These are phyloP conservation scores for Craspedostauros australis DNA, from an alignment of 108 stramenopile genomes.

Conservation along the genomic window DNA sequence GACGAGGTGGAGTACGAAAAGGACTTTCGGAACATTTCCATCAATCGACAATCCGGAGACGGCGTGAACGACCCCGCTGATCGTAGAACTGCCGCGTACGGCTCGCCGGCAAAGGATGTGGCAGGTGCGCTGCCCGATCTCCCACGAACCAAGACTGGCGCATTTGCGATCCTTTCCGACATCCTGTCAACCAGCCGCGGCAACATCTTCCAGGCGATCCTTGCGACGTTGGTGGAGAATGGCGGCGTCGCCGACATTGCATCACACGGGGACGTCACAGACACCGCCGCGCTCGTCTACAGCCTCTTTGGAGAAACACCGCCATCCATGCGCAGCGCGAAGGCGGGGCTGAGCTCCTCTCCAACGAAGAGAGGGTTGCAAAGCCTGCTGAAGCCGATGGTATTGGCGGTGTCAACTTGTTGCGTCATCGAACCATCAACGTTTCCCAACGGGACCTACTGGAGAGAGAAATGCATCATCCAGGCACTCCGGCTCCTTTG, in stretches of 20 bases:
- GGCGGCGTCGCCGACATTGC: conserved; percentile 32
- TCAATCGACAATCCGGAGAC: too few relatives aligned
- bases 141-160: conserved; percentile 36
- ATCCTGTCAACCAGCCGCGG: conserved; percentile 40
- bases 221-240: conserved; percentile 30
- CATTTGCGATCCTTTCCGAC: conserved; percentile 27
- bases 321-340: conserved; percentile 37
- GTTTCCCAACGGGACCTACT: conserved; percentile 35
- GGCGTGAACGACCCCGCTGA: too few relatives aligned
- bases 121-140: conserved; percentile 1
- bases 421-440: conserved; percentile 14
- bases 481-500: conserved; percentile 57
- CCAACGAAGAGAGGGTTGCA: conserved; percentile 37
- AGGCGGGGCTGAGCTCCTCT: conserved; percentile 31
- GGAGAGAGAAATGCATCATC: conserved; percentile 50
- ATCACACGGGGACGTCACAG: conserved; percentile 20
- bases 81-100: background rate
- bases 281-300: conserved; percentile 42
- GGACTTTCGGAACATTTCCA: background rate
- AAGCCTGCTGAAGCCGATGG: conserved; percentile 29
- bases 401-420: too few relatives aligned
- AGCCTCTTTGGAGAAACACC: conserved; percentile 61
- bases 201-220: conserved; percentile 37
- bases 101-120: background rate
- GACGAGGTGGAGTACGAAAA: background rate